Conservation (phyloP, 768 basidiomycete species). For the Boletus barrowsii region DNA sequence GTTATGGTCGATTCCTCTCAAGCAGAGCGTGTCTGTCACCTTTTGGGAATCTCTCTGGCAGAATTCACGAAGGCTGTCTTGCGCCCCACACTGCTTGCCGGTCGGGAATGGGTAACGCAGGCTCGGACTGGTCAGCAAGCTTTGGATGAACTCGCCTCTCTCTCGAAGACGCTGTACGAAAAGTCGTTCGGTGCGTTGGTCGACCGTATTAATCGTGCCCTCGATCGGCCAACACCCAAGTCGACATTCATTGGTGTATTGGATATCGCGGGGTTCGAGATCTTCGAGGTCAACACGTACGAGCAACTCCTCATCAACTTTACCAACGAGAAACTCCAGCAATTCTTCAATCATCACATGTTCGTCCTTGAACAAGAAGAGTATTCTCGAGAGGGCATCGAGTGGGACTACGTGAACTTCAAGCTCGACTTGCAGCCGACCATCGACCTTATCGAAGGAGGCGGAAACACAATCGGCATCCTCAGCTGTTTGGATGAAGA, state of each 20-base stretch:
- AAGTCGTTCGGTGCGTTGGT: conserved; percentile 94
- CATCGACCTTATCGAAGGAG: conserved; percentile 94
- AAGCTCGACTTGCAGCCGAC: conserved; percentile 97
- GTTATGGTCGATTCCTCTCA: conserved; percentile 78
- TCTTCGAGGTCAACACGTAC: conserved; percentile 90
- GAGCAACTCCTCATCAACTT: conserved; percentile 99
- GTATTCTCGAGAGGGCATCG: conserved; percentile 92
- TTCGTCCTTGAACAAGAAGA: conserved; percentile 99
- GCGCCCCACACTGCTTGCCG: conserved; percentile 87
- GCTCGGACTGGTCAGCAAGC: conserved; percentile 90
- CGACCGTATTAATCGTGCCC: conserved; percentile 89
- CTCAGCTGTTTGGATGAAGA: conserved; percentile 94
- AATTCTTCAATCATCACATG: conserved; percentile 99
- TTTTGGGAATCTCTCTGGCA: conserved; percentile 81
- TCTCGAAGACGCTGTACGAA: conserved; percentile 96
- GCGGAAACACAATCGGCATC: conserved; percentile 71
- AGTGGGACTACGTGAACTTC: conserved; percentile 98
- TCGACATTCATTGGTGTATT: conserved; percentile 96
- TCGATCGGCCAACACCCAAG: conserved; percentile 90
- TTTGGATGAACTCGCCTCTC: conserved; percentile 82
- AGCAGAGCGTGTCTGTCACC: conserved; percentile 85
- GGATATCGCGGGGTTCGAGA: conserved; percentile 99
- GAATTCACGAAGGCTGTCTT: conserved; percentile 90
- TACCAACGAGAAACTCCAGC: conserved; percentile 97
- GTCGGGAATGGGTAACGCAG: conserved; percentile 95